These are phyloP conservation scores for Cercophora newfieldiana DNA, from an alignment of 495 filamentous ascomycete genomes.

Conservation along the genomic window DNA sequence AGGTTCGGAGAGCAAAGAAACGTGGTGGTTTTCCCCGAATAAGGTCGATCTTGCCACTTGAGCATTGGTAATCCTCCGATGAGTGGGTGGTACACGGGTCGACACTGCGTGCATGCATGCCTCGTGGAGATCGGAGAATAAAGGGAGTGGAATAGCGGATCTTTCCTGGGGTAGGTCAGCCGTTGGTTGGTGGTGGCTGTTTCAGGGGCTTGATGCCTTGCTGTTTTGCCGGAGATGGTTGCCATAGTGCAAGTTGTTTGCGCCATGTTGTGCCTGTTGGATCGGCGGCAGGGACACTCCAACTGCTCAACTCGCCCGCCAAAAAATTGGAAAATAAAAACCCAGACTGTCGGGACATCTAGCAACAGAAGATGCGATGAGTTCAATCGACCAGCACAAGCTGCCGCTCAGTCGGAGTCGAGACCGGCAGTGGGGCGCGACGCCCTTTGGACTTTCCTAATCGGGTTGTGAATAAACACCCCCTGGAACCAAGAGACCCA, in stretches of 20 bases:
- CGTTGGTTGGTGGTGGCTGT: no score
- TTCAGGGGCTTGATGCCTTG: background rate
- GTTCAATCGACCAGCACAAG: background rate
- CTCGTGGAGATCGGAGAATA: background rate
- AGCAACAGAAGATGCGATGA: background rate
- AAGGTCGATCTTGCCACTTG: background rate
- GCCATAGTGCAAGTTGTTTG: background rate
- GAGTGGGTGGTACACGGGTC: background rate
- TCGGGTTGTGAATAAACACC: slow-evolving; percentile 40
- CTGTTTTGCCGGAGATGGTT: background rate
- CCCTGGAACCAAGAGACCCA: slow-evolving; percentile 18
- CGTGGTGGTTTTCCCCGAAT: background rate
- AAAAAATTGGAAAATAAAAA: background rate
- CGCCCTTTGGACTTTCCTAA: slow-evolving; percentile 24
- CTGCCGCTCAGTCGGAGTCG: background rate
- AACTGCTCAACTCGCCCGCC: background rate
- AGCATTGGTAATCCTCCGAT: background rate
- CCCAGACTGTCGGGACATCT: background rate
- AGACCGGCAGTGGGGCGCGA: background rate
- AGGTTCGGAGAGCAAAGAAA: background rate
- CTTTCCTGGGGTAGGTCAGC: background rate
- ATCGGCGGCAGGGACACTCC: background rate
- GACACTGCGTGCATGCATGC: background rate
- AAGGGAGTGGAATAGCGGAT: background rate
- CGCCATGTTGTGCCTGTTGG: background rate